phyloP scores from a whole-genome alignment of 371 early-diverging fungal genomes.

The Circinella umbellata region DNA sequence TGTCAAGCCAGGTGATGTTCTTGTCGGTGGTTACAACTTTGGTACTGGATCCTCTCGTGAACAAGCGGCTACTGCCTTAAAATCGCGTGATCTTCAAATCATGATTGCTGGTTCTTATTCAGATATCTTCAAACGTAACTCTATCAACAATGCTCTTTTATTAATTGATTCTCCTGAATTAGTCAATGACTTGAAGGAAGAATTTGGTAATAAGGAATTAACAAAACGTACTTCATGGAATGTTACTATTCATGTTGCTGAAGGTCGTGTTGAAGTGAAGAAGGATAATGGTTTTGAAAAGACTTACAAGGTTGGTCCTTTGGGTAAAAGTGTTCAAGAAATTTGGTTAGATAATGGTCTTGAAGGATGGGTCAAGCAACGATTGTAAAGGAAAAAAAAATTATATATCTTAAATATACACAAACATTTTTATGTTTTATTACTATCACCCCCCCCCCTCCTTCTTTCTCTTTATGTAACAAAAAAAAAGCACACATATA shows the following conservation, averaged over 20 bases:
- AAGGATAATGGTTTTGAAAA: constrained; percentile 49
- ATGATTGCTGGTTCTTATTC: constrained; percentile 90
- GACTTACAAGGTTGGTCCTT: constrained; percentile 65
- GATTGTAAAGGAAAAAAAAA: constrained; percentile 8
- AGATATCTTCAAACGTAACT: constrained; percentile 96
- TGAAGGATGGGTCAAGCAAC: constrained; percentile 87
- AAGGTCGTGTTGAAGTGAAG: constrained; percentile 59
- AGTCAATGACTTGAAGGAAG: constrained; percentile 68
- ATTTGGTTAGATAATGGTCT: constrained; percentile 90
- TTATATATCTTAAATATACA: too few species aligned
- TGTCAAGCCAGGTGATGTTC: constrained; percentile 75
- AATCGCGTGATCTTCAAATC: constrained; percentile 82
- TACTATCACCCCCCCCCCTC: too few species aligned
- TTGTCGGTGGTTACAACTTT: constrained; percentile 94
- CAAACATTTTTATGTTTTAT: too few species aligned
- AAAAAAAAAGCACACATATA: neutral
- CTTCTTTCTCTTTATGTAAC: neutral
- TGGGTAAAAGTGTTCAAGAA: constrained; percentile 93
- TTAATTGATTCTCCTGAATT: constrained; percentile 88
- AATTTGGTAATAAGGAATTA: constrained; percentile 47
- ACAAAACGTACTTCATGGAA: constrained; percentile 80
- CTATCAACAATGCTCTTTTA: constrained; percentile 94
- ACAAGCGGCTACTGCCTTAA: constrained; percentile 94
- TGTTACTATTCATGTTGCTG: constrained; percentile 59
- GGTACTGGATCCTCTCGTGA: constrained; percentile 96